phyloP scores from a whole-genome alignment of 352 stramenopile genomes.

The Globisporangium splendens region DNA sequence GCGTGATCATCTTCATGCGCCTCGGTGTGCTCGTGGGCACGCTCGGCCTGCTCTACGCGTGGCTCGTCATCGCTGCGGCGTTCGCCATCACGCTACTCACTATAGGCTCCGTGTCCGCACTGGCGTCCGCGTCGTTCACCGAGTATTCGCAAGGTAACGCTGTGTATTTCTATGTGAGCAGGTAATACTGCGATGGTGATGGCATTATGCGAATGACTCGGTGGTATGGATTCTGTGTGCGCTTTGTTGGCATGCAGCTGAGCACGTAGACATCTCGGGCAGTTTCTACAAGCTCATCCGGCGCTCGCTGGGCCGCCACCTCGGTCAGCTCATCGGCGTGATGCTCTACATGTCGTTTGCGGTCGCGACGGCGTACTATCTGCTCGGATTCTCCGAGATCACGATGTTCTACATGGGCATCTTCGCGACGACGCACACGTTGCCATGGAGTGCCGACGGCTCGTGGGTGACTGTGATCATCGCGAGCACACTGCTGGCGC shows the following conservation, averaged over 20 bases:
- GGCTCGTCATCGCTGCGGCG: constrained; percentile 21
- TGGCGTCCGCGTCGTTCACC: constrained; percentile 25
- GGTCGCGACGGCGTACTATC: constrained; percentile 36
- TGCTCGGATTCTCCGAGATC: constrained; percentile 48
- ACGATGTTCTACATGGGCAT: constrained; percentile 36
- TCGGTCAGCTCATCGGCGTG: constrained; percentile 32
- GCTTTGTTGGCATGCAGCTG: background rate
- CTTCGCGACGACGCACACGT: constrained; percentile 9
- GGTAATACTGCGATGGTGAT: too few relatives aligned
- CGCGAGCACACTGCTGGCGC: constrained; percentile 25
- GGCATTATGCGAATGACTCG: too few relatives aligned
- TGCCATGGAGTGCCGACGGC: constrained; percentile 34
- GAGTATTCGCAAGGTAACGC: constrained; percentile 7
- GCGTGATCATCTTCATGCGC: constrained; percentile 54
- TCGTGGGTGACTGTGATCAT: constrained; percentile 31
- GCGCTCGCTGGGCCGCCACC: constrained; percentile 20
- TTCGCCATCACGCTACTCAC: constrained; percentile 46
- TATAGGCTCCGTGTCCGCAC: constrained; percentile 42
- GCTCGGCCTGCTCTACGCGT: constrained; percentile 23
- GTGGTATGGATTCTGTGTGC: background rate
- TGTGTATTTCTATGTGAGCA: background rate
- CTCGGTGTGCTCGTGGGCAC: constrained; percentile 37
- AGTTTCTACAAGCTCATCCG: constrained; percentile 31
- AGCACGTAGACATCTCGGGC: constrained; percentile 9
- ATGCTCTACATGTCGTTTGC: constrained; percentile 40